Percentiles rank a stretch among this genome's conserved stretches.
Evolutionary conservation across 371 early-diverging fungal genomes (phyloP).

Genomic region (Lichtheimia hyalospora): DNA sequence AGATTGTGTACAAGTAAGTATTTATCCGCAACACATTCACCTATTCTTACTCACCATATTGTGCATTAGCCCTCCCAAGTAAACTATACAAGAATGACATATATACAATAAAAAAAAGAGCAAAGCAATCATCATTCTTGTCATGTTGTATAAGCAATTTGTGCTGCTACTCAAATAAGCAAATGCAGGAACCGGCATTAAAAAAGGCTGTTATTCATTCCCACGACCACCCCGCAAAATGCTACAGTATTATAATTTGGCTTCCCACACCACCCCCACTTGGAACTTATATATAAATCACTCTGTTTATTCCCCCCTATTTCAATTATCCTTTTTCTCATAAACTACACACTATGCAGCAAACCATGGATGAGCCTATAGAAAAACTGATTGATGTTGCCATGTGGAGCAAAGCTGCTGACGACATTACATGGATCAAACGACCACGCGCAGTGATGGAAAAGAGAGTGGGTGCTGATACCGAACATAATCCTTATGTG

Average conservation of each 20-base stretch:
- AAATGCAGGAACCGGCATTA: no score
- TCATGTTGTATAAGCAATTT: no score
- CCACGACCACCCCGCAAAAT: no score
- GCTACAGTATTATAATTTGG: no score
- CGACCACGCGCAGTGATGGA: conserved; percentile 31
- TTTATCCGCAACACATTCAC: no score
- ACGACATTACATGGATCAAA: conserved; percentile 39
- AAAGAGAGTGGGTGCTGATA: background rate
- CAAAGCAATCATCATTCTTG: background rate
- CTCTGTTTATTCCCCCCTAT: no score
- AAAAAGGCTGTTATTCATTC: no score
- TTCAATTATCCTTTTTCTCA: no score
- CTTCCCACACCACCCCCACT: no score
- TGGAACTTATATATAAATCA: no score
- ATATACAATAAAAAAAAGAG: background rate
- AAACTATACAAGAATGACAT: conserved; percentile 6
- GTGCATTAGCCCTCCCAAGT: conserved; percentile 34
- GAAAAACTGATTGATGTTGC: conserved; percentile 14
- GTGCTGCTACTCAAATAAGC: no score
- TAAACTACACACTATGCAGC: background rate
- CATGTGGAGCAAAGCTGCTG: conserved; percentile 35
- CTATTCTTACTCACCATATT: no score
- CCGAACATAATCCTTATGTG: conserved; percentile 33
- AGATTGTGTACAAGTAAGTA: conserved; percentile 73
- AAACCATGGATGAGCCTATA: conserved; percentile 6